Evolutionary conservation across 305 asterid species (phyloP).

Genomic region (Solanum hybrid): DNA sequence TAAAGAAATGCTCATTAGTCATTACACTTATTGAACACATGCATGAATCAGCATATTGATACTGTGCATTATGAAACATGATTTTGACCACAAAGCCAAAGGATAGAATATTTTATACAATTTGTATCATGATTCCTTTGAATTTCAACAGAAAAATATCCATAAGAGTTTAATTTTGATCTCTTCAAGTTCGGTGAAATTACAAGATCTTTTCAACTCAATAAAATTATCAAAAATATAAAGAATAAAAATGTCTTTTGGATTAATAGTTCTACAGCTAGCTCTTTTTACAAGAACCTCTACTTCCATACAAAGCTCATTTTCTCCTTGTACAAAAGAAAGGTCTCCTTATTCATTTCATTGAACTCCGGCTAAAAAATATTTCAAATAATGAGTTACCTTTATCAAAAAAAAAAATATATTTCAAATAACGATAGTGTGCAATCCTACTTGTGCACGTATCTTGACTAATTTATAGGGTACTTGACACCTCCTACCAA

Average conservation of each 20-base stretch:
- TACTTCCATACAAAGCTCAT: not conserved
- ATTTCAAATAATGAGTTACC: not conserved
- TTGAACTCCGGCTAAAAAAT: not conserved
- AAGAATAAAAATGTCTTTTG: not conserved
- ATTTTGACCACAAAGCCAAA: not conserved
- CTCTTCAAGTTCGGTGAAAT: not conserved
- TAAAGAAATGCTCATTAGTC: not conserved
- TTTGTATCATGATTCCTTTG: not conserved
- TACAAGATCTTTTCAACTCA: not conserved
- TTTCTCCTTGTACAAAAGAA: not conserved
- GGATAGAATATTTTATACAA: not conserved
- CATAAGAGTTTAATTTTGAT: not conserved
- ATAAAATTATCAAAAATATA: not conserved
- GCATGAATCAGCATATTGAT: not conserved
- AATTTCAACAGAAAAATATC: not conserved
- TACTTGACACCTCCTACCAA: not conserved
- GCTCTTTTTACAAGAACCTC: not conserved
- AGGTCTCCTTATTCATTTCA: not conserved
- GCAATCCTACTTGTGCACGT: not conserved
- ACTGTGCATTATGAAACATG: not conserved
- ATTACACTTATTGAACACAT: not conserved
- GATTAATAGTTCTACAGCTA: not conserved
- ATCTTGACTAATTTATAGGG: not conserved
- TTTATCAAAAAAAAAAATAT: too few species aligned
- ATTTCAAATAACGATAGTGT: not conserved